These are phyloP conservation scores for Aspergillus egyptiacus DNA, from an alignment of 495 filamentous ascomycete species.

Conservation along the genomic window DNA sequence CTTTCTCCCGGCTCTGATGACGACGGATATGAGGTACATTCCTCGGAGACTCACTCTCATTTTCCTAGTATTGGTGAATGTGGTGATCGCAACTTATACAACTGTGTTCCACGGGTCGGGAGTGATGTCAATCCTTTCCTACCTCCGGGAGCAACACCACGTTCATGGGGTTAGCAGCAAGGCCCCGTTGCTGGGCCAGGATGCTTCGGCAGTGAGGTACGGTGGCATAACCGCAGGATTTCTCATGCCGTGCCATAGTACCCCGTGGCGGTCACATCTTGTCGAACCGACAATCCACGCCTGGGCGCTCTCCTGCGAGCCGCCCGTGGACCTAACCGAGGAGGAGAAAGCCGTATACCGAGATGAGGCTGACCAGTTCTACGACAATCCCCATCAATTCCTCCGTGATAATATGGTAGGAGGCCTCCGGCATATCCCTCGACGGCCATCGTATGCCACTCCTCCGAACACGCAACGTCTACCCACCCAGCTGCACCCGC, in stretches of 20 bases:
- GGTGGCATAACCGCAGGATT: slow-evolving; percentile 66
- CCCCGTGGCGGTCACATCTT: slow-evolving; percentile 90
- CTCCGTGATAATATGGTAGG: slow-evolving; percentile 47
- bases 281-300: slow-evolving; percentile 67
- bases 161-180: slow-evolving; percentile 30
- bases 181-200: background rate
- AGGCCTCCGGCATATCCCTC: slow-evolving; percentile 36
- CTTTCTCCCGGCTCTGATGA: slow-evolving; percentile 47
- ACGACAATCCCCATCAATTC: slow-evolving; percentile 58
- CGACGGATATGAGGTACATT: slow-evolving; percentile 23
- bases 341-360: slow-evolving; percentile 58
- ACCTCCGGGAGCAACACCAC: slow-evolving; percentile 68
- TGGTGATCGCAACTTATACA: slow-evolving; percentile 67
- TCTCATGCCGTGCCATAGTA: slow-evolving; percentile 96
- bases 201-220: background rate
- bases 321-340: slow-evolving; percentile 61
- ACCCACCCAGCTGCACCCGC: slow-evolving; percentile 4
- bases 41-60: slow-evolving; percentile 50
- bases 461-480: background rate
- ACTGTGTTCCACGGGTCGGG: slow-evolving; percentile 74
- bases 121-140: slow-evolving; percentile 61
- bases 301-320: slow-evolving; percentile 88
- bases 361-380: slow-evolving; percentile 91
- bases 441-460: slow-evolving; percentile 30
- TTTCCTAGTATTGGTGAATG: slow-evolving; percentile 58